Percentiles rank a stretch among this genome's conserved stretches.
Conservation (phyloP, 2,329 filamentous ascomycete species). For the Myotisia sp. region DNA sequence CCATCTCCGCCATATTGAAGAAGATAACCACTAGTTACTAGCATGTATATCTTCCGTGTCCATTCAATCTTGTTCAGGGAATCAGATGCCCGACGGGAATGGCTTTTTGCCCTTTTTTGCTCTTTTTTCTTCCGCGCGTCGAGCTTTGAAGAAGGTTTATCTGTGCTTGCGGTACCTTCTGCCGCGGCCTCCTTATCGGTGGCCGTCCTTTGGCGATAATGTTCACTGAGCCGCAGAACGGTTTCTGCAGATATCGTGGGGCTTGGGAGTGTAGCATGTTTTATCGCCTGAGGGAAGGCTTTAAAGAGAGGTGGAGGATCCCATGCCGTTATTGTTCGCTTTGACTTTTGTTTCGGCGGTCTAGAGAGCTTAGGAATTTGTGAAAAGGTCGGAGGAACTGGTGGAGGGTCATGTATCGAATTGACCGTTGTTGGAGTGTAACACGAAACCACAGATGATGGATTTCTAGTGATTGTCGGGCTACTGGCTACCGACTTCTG, state of each 20-base stretch:
- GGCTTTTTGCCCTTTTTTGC: conserved; percentile 21
- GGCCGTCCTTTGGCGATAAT: conserved; percentile 11
- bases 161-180: conserved; percentile 10
- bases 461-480: background rate
- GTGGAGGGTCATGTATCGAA: conserved; percentile 13
- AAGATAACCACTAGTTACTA: conserved; percentile 32
- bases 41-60: conserved; percentile 32
- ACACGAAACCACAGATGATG: background rate
- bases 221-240: conserved; percentile 44
- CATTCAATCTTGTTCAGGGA: conserved; percentile 28
- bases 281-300: conserved; percentile 70
- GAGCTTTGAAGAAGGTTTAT: conserved; percentile 11
- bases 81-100: conserved; percentile 24
- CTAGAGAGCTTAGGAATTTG: conserved; percentile 15
- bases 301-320: conserved; percentile 67
- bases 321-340: conserved; percentile 34
- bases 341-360: conserved; percentile 15
- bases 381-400: conserved; percentile 13
- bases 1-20: conserved; percentile 34
- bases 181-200: conserved; percentile 11
- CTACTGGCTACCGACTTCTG: conserved; percentile 8
- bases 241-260: conserved; percentile 54
- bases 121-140: conserved; percentile 21
- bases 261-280: conserved; percentile 55
- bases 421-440: conserved; percentile 1